Evolutionary conservation across 208 protist genomes (phyloP).

Genomic region (Kentomonas sorsogonicus): DNA sequence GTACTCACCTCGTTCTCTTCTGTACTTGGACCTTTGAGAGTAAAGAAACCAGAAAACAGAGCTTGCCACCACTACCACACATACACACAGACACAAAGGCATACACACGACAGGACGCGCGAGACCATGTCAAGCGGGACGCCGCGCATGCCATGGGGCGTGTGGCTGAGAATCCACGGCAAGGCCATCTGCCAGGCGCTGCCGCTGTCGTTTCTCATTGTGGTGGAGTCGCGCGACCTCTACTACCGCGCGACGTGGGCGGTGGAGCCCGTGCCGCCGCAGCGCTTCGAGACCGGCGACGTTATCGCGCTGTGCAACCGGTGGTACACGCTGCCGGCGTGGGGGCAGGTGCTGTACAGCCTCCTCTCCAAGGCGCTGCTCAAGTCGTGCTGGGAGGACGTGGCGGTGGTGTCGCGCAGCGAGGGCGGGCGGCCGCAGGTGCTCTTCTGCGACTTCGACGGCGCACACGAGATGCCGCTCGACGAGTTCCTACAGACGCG

Average conservation of each 20-base stretch:
- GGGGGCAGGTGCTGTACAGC: conserved; percentile 66
- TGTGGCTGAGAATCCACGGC: conserved; percentile 51
- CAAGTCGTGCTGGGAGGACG: conserved; percentile 86
- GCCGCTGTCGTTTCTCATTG: conserved; percentile 67
- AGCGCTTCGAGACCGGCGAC: conserved; percentile 64
- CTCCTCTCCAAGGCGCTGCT: conserved; percentile 72
- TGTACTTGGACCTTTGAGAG: too few species aligned
- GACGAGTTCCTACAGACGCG: conserved; percentile 54
- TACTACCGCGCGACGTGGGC: conserved; percentile 84
- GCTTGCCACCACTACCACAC: background rate
- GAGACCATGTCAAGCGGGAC: conserved; percentile 41
- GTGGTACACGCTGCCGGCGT: conserved; percentile 84
- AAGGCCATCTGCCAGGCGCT: conserved; percentile 79
- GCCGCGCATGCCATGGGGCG: conserved; percentile 49
- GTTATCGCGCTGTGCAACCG: conserved; percentile 82
- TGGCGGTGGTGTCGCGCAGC: conserved; percentile 57
- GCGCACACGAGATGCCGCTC: conserved; percentile 52
- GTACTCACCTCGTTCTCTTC: background rate
- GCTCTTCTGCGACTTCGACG: conserved; percentile 62
- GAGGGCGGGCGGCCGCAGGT: conserved; percentile 60
- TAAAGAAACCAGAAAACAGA: too few species aligned
- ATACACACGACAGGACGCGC: background rate
- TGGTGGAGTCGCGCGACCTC: conserved; percentile 72
- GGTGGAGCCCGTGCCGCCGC: conserved; percentile 33
- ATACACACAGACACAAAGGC: background rate